phyloP scores from a whole-genome alignment of 345 rosid genomes.

The Ceriops zippeliana region DNA sequence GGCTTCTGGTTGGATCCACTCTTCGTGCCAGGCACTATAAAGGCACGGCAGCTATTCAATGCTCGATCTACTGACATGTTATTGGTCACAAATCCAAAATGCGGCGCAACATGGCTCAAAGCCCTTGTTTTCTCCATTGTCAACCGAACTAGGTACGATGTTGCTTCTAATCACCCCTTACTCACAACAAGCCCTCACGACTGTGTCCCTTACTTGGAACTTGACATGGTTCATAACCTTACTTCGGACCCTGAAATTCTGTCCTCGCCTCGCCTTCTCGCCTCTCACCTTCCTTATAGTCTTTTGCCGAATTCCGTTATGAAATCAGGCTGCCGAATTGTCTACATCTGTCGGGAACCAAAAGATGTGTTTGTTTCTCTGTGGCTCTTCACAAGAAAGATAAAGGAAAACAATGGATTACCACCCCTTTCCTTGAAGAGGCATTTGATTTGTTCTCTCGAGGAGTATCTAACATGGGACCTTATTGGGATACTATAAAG shows the following conservation, averaged over 20 bases:
- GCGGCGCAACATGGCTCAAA: too few species aligned
- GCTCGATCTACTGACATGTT: too few species aligned
- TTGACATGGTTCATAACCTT: not conserved
- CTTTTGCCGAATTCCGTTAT: not conserved
- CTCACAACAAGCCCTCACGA: too few species aligned
- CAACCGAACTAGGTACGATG: too few species aligned
- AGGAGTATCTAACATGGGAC: not conserved
- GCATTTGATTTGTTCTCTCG: constrained; percentile 1
- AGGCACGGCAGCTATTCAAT: too few species aligned
- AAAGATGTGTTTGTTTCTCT: not conserved
- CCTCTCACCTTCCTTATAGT: not conserved
- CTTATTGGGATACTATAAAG: constrained; percentile 1
- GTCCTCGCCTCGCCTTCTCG: not conserved
- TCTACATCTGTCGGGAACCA: constrained; percentile 1
- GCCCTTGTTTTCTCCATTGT: too few species aligned
- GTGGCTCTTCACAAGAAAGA: not conserved
- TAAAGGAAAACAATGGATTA: not conserved
- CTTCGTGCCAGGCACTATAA: too few species aligned
- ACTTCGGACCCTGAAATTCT: not conserved
- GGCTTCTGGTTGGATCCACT: too few species aligned
- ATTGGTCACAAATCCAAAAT: too few species aligned
- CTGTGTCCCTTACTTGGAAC: not conserved
- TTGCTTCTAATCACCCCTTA: too few species aligned
- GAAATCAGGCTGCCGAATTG: not conserved
- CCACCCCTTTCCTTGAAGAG: not conserved